Percentiles rank a stretch among this genome's conserved stretches.
Conservation (phyloP, 257 asterid species). For the Oldenlandia corymbosa region DNA sequence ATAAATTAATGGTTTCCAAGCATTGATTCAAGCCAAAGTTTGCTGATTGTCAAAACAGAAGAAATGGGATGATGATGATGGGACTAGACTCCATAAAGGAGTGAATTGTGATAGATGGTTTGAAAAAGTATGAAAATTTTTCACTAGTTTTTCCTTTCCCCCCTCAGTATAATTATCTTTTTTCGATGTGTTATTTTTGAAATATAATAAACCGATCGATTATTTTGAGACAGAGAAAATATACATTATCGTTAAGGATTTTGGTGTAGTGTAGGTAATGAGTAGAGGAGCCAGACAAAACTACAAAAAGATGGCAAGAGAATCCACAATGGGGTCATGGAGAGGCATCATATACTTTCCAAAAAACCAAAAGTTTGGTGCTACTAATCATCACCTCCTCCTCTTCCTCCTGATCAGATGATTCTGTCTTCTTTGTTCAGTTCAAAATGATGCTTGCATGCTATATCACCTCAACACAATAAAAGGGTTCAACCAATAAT, state of each 20-base stretch:
- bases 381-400: conserved; percentile 13
- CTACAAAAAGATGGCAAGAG: background rate
- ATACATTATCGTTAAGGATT: too few relatives aligned
- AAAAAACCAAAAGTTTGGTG: conserved; percentile 9
- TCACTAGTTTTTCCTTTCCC: too few relatives aligned
- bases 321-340: conserved; percentile 1
- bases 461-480: background rate
- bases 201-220: background rate
- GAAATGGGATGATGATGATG: too few relatives aligned
- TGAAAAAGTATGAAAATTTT: too few relatives aligned
- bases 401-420: background rate
- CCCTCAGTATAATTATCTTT: too few relatives aligned
- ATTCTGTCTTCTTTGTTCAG: background rate
- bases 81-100: too few relatives aligned
- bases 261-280: background rate
- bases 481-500: too few relatives aligned
- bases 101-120: too few relatives aligned
- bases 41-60: background rate
- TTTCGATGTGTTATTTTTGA: background rate
- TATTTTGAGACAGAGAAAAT: too few relatives aligned
- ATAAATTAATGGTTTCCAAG: too few relatives aligned
- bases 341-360: conserved; percentile 15
- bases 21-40: too few relatives aligned
- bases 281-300: background rate
- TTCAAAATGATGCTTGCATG: conserved; percentile 5